Base-by-base conservation (phyloP, 1,139 yeast species). In the Pichia sp. region DNA sequence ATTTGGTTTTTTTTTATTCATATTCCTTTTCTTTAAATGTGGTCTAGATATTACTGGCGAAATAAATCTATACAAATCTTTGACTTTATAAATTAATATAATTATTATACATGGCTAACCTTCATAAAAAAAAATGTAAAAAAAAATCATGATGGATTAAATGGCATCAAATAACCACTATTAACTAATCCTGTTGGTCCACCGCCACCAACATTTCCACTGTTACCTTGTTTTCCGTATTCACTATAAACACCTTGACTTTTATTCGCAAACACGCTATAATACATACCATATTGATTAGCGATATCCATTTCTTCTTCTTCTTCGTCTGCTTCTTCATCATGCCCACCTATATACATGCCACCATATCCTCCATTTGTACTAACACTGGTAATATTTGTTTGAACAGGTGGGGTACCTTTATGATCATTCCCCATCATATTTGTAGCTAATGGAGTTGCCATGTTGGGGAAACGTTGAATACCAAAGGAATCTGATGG, bases 141-240 rank as follows among this genome's bases (percentile, higher is more conserved):
- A 5, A 10, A 13, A 9, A 2, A 4, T 49, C 37, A 64, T 26
- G 66, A 63, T 8, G 69, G 67, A 42, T 64, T 64, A 40, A 61
- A 59, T 6, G 68, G 67, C 51, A 63, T 53, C 20, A 57, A 42
- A 37, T 56, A 53, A 10, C 59, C 59, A 30, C 50, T 47, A 24
- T 47, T 47, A 1, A 46, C 43, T 15, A 48, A 40, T 5, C 47
- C 43, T 4, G 38, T 40, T 15, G 49, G 34, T 5, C 43, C 42
- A 34, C 30, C 42, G 32, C 30, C 33, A 8, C 31, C 36, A 9
- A 11, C 23, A 24, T 33, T 27, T 13, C 35, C 42, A 31, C 26
- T 35, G 16, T 29, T 28, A n/a, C 16, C 28, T 13, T 26, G 25
- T 23, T 25, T 37, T 5, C 37, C 43, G 32, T 21, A 32, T 13